Conservation (phyloP, 352 stramenopile genomes). For the Pythium aquatile region DNA sequence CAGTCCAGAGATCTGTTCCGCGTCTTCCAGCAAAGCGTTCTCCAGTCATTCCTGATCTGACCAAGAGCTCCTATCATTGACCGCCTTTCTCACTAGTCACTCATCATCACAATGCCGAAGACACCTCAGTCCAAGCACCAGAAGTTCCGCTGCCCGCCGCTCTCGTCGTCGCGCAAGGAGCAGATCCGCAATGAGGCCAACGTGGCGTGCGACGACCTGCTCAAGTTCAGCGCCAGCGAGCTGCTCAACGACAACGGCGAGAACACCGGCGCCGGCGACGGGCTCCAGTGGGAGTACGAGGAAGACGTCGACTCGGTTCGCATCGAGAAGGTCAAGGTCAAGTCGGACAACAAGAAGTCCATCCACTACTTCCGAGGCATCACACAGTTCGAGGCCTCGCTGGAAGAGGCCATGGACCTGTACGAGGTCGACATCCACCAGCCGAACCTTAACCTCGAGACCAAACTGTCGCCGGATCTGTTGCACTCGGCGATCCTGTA, state of each 20-base stretch:
- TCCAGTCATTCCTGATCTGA: neutral
- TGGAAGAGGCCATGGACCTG: constrained; percentile 74
- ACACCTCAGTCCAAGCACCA: constrained; percentile 63
- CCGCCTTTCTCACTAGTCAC: too few species aligned
- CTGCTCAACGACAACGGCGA: constrained; percentile 22
- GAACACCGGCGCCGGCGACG: constrained; percentile 26
- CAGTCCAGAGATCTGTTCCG: neutral
- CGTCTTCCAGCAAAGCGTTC: neutral
- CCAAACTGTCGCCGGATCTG: constrained; percentile 69
- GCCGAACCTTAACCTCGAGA: constrained; percentile 73
- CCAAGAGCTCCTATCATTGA: neutral
- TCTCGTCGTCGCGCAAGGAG: constrained; percentile 51
- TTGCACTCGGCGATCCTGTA: constrained; percentile 80
- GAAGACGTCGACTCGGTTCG: constrained; percentile 69
- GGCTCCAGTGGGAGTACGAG: constrained; percentile 69
- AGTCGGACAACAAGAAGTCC: constrained; percentile 50
- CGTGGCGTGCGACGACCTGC: constrained; percentile 70
- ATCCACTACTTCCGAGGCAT: constrained; percentile 75
- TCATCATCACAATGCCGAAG: constrained; percentile 29
- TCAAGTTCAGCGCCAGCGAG: constrained; percentile 69
- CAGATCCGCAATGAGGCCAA: constrained; percentile 77
- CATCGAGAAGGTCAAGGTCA: constrained; percentile 78
- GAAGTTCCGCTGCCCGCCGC: constrained; percentile 74
- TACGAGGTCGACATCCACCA: constrained; percentile 73
- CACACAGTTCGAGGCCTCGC: constrained; percentile 56